phyloP scores from a whole-genome alignment of 2,329 filamentous ascomycete genomes.

The Biscogniauxia sp. region DNA sequence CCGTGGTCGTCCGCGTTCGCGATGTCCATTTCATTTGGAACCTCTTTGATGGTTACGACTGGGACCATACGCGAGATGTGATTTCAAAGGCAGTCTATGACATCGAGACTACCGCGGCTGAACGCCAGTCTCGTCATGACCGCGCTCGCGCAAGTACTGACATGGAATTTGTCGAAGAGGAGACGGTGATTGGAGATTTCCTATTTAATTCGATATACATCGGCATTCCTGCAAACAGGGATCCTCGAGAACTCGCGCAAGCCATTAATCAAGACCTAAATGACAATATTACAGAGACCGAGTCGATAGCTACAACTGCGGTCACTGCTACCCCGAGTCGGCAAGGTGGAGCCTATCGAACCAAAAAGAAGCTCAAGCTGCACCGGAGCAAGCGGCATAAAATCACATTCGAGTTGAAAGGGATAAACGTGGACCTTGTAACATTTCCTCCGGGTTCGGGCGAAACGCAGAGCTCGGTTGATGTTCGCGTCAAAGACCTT shows the following conservation, averaged over 20 bases:
- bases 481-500: conserved; percentile 76
- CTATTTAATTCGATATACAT: conserved; percentile 99
- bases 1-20: conserved; percentile 73
- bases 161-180: conserved; percentile 74
- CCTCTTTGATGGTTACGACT: conserved; percentile 95
- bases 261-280: conserved; percentile 88
- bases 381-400: conserved; percentile 88
- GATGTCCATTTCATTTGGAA: conserved; percentile 98
- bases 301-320: conserved; percentile 79
- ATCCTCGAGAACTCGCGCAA: conserved; percentile 75
- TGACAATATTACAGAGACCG: conserved; percentile 83
- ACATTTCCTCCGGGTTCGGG: conserved; percentile 72
- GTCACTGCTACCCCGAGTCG: conserved; percentile 57
- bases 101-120: conserved; percentile 77
- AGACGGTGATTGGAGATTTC: conserved; percentile 88
- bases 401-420: conserved; percentile 89
- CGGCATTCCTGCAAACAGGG: conserved; percentile 80
- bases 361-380: conserved; percentile 66
- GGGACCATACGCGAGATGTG: conserved; percentile 80
- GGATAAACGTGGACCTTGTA: conserved; percentile 78
- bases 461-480: conserved; percentile 84
- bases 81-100: conserved; percentile 87
- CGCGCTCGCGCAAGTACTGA: conserved; percentile 54
- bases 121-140: conserved; percentile 61
- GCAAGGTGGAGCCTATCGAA: conserved; percentile 40